phyloP scores from a whole-genome alignment of 352 stramenopile species.

The Globisporangium cylindrosporum region DNA sequence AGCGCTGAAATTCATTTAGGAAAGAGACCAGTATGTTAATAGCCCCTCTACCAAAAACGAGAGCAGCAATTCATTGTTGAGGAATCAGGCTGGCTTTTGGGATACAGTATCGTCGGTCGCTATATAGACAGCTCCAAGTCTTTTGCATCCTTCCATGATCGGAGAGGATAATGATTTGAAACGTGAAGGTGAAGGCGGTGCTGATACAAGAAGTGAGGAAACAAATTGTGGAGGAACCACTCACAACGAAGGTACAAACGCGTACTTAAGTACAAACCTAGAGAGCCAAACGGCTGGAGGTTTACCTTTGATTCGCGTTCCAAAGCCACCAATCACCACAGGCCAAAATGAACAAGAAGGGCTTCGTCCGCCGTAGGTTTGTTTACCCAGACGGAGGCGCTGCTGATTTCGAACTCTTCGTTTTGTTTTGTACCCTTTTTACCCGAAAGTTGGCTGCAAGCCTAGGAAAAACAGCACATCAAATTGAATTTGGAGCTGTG shows the following conservation, averaged over 20 bases:
- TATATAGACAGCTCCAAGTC: background rate
- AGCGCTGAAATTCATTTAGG: background rate
- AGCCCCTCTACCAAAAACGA: background rate
- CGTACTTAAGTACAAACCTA: background rate
- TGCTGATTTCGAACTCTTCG: slow-evolving; percentile 4
- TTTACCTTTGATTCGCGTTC: background rate
- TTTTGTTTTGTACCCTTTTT: background rate
- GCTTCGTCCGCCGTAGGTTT: too few species aligned
- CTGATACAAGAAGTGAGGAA: background rate
- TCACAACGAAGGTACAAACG: background rate
- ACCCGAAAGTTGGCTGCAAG: background rate
- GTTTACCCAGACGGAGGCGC: background rate
- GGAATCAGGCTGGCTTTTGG: too few species aligned
- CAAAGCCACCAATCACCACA: background rate
- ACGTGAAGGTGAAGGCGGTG: background rate
- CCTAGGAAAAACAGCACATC: background rate
- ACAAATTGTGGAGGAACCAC: background rate
- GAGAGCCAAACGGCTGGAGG: background rate
- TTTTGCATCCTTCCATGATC: background rate
- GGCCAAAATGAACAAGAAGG: background rate
- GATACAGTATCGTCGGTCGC: too few species aligned
- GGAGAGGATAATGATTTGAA: background rate
- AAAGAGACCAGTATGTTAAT: too few species aligned
- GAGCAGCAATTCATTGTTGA: too few species aligned
- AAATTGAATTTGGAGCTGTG: background rate